Conservation (phyloP, 257 asterid species). For the Solanum appendiculatum region DNA sequence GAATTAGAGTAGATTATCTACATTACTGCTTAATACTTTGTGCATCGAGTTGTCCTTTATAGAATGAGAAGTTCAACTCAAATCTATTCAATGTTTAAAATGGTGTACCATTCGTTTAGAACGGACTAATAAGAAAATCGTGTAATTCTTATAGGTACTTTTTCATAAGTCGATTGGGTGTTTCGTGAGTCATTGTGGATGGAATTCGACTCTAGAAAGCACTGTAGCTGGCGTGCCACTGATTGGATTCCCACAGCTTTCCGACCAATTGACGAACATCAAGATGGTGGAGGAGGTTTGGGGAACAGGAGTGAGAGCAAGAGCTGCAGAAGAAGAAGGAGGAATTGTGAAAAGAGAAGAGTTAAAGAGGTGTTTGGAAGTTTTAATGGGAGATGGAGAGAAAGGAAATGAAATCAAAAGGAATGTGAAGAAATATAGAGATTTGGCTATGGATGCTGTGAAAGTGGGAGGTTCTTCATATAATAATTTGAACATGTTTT, state of each 20-base stretch:
- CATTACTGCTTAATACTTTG: neutral
- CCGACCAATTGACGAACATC: conserved; percentile 47
- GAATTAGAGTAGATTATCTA: neutral
- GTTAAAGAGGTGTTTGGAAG: conserved; percentile 36
- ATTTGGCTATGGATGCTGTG: conserved; percentile 28
- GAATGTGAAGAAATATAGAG: conserved; percentile 24
- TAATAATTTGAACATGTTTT: conserved; percentile 15
- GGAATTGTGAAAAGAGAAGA: conserved; percentile 37
- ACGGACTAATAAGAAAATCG: neutral
- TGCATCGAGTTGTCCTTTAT: neutral
- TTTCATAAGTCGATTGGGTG: conserved; percentile 42
- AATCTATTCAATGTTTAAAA: neutral
- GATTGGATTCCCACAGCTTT: conserved; percentile 42
- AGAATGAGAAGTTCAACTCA: neutral
- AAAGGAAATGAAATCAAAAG: conserved; percentile 17
- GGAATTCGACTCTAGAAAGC: conserved; percentile 61
- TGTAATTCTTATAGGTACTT: neutral
- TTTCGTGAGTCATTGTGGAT: conserved; percentile 56
- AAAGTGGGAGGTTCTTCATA: conserved; percentile 36
- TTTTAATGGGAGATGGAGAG: conserved; percentile 30
- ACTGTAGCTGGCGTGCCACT: conserved; percentile 25
- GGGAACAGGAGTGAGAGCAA: conserved; percentile 37
- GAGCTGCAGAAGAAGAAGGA: conserved; percentile 11
- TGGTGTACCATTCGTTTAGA: neutral
- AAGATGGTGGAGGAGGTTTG: conserved; percentile 49